Percentiles rank a stretch among this genome's conserved stretches.
Evolutionary conservation across 2,329 filamentous ascomycete genomes (phyloP).

Genomic region (Pseudogymnoascus sp.): DNA sequence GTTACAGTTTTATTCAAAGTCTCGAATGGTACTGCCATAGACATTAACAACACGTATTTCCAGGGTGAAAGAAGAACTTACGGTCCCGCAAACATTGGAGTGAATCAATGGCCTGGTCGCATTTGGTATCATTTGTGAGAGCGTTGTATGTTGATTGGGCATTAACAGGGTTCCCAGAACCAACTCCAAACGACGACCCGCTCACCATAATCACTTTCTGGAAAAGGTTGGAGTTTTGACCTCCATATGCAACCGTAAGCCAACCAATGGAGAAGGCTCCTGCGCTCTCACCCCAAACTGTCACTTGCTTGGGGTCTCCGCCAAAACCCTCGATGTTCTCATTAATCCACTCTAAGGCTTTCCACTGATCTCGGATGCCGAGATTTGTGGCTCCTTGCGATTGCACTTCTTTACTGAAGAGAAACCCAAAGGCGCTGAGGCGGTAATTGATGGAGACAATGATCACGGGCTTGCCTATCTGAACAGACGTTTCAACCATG

Average conservation of each 20-base stretch:
- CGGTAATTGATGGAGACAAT: conserved; percentile 54
- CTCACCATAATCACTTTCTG: conserved; percentile 50
- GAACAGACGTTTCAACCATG: conserved; percentile 28
- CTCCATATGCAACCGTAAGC: conserved; percentile 47
- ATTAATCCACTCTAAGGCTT: conserved; percentile 53
- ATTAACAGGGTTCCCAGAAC: not conserved
- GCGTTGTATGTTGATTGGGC: conserved; percentile 39
- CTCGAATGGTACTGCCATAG: conserved; percentile 36
- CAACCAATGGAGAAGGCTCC: conserved; percentile 63
- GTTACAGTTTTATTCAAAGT: conserved; percentile 38
- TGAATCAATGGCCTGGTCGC: conserved; percentile 47
- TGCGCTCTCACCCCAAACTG: conserved; percentile 54
- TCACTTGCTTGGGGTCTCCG: conserved; percentile 51
- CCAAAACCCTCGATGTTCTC: conserved; percentile 54
- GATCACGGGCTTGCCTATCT: conserved; percentile 37
- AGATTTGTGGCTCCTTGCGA: conserved; percentile 52
- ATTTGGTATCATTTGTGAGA: conserved; percentile 44
- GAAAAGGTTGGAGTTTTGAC: conserved; percentile 35
- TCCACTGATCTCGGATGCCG: conserved; percentile 56
- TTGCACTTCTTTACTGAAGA: conserved; percentile 39
- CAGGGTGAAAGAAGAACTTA: conserved; percentile 36
- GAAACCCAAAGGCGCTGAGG: conserved; percentile 59
- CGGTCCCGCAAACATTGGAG: conserved; percentile 48
- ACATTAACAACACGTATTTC: conserved; percentile 7
- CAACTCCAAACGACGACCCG: conserved; percentile 27